These are phyloP conservation scores for Gastrodia elata DNA, from an alignment of 106 monocot genomes.

Conservation along the genomic window DNA sequence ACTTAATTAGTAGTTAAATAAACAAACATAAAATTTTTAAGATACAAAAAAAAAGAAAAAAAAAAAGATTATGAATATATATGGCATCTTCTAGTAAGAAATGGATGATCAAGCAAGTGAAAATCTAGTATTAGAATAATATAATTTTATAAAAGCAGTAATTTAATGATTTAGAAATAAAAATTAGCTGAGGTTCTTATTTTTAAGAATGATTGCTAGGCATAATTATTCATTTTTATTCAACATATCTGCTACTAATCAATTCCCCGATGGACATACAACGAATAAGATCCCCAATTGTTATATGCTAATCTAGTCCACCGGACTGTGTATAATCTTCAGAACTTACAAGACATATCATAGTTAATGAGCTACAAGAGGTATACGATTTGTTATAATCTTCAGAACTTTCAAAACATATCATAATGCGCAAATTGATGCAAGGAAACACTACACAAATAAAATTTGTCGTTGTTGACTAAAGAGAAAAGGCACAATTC, in stretches of 20 bases:
- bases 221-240: neutral
- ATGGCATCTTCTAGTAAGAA: too few species aligned
- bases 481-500: neutral
- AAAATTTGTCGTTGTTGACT: neutral
- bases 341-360: slow-evolving; percentile 66
- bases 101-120: too few species aligned
- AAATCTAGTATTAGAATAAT: too few species aligned
- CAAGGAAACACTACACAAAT: neutral
- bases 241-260: neutral
- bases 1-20: slow-evolving; percentile 29
- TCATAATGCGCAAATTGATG: neutral
- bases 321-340: slow-evolving; percentile 89
- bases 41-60: too few species aligned
- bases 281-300: slow-evolving; percentile 75
- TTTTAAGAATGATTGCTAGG: neutral
- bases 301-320: slow-evolving; percentile 80
- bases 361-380: slow-evolving; percentile 69
- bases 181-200: neutral
- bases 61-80: neutral
- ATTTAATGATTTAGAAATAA: too few species aligned
- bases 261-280: slow-evolving; percentile 30
- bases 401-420: too few species aligned
- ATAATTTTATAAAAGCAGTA: too few species aligned
- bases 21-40: neutral
- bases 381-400: slow-evolving; percentile 5